Conservation (phyloP, 305 asterid genomes). For the Lippia alba region DNA sequence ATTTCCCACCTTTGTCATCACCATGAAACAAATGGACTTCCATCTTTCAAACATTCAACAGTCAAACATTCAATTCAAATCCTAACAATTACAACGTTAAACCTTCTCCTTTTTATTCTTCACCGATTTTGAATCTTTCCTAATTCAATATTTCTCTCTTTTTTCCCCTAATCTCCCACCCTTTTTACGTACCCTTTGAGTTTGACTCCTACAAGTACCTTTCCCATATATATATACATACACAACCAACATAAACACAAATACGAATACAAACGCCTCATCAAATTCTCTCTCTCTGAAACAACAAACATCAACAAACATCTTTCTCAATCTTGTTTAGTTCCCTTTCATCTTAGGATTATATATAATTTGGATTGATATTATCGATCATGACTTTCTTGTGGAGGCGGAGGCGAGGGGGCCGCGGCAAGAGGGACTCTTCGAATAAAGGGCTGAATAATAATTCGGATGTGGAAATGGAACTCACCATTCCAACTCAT, state of each 20-base stretch:
- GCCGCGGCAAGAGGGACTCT: constrained; percentile 36
- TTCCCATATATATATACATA: constrained; percentile 22
- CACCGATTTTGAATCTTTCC: constrained; percentile 50
- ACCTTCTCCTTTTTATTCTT: constrained; percentile 4
- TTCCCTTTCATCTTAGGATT: neutral
- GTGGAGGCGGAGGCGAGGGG: constrained; percentile 55
- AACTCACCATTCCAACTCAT: constrained; percentile 62
- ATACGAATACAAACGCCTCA: neutral
- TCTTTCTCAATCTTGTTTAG: neutral
- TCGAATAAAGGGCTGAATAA: constrained; percentile 21
- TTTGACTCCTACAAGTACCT: constrained; percentile 32
- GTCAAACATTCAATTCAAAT: constrained; percentile 69
- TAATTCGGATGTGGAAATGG: constrained; percentile 52
- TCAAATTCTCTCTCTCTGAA: constrained; percentile 2
- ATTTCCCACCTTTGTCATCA: neutral
- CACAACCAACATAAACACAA: neutral
- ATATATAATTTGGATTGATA: neutral
- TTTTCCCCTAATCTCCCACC: constrained; percentile 37
- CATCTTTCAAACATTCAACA: constrained; percentile 62
- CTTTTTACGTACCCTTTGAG: constrained; percentile 16
- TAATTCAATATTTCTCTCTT: constrained; percentile 20
- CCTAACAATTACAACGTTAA: constrained; percentile 25
- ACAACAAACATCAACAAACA: neutral
- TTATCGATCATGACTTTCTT: constrained; percentile 50
- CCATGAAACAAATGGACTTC: constrained; percentile 34